Percentiles rank a stretch among this genome's conserved stretches.
These are phyloP conservation scores for Quercus mongolica DNA, from an alignment of 306 rosid species.

Conservation along the genomic window DNA sequence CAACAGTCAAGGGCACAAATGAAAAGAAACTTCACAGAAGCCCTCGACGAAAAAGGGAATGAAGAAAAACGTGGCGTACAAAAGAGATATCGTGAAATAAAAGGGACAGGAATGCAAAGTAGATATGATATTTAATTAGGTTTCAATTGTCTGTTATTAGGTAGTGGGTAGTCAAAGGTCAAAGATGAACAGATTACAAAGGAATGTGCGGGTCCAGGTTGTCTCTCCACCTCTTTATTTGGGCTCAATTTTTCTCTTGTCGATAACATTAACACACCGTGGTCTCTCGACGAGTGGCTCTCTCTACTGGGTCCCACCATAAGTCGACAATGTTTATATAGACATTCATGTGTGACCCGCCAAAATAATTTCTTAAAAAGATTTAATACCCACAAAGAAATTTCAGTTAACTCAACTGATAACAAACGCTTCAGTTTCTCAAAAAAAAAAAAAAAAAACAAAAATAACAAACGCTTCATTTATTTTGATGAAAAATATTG, in stretches of 20 bases:
- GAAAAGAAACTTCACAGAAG: background rate
- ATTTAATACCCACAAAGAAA: no score
- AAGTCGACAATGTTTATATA: slow-evolving; percentile 31
- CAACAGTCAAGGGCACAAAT: background rate
- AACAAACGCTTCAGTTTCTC: rapidly evolving
- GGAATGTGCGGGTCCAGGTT: slow-evolving; percentile 79
- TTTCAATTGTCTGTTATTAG: slow-evolving; percentile 25
- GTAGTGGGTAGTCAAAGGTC: slow-evolving; percentile 80
- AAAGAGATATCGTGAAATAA: background rate
- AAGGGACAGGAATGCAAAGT: slow-evolving; percentile 22
- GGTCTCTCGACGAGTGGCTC: slow-evolving; percentile 34
- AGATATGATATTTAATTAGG: slow-evolving; percentile 24
- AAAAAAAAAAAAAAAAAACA: no score
- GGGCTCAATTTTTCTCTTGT: slow-evolving; percentile 33
- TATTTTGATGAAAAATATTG: no score
- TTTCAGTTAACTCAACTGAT: rapidly evolving
- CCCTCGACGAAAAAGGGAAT: background rate
- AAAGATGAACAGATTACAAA: slow-evolving; percentile 52
- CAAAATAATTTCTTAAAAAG: background rate
- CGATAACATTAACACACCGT: slow-evolving; percentile 47
- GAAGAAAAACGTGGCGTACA: background rate
- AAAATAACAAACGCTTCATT: no score
- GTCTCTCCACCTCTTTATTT: slow-evolving; percentile 51
- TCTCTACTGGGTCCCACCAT: background rate
- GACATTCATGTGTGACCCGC: slow-evolving; percentile 24